Base-by-base conservation (phyloP, 2,329 filamentous ascomycete species). In the Metarhizium sp. region DNA sequence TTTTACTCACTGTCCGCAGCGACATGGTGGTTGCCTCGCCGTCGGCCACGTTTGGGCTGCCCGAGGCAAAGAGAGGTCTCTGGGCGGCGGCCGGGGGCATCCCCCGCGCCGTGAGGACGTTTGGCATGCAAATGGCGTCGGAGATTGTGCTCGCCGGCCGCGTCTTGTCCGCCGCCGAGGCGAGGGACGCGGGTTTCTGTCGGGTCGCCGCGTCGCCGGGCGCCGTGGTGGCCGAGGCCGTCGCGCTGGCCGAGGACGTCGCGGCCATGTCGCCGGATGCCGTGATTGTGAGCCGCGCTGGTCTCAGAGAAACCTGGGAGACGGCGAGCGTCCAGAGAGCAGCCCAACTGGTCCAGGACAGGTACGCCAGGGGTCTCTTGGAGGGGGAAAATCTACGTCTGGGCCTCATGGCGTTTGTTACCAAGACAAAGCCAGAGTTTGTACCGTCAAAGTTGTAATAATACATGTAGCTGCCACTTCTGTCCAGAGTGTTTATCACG, bases 31-130 rank as follows among this genome's bases (percentile, higher is more conserved):
- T 81, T 8, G 79, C 79, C 2, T 74, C 76, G 0, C 74, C 77
- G 1, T 72, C 69, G 4, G 78, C 79, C 5, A 73, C 67, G 0
- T 81, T 82, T 56, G 76, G 72, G 1, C 69, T 82, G 8, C 78
- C 79, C 10, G 79, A 82, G 65, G 78, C 75, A 2, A 73, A 75
- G 54, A 73, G 78, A 18, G 78, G 79, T n/a, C 72, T 82, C 36
- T 79, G 74, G 40, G 77, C 79, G 1, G 77, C 69, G 5, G 78
- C 77, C 1, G 78, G 78, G 5, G 77, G 77, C 10, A 70, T 80
- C 7, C 73, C 78, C 2, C 72, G 78, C 18, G 67, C 80, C 8
- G 75, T 79, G 2, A 73, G 76, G 34, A 77, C 58, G 4, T 62
- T 68, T 25, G 66, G 78, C 38, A 65, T 79, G 53, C 77, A 76